Percentiles rank a stretch among this genome's conserved stretches.
phyloP scores from a whole-genome alignment of 2,329 filamentous ascomycete genomes.

The Microdochium trichocladiopsis region DNA sequence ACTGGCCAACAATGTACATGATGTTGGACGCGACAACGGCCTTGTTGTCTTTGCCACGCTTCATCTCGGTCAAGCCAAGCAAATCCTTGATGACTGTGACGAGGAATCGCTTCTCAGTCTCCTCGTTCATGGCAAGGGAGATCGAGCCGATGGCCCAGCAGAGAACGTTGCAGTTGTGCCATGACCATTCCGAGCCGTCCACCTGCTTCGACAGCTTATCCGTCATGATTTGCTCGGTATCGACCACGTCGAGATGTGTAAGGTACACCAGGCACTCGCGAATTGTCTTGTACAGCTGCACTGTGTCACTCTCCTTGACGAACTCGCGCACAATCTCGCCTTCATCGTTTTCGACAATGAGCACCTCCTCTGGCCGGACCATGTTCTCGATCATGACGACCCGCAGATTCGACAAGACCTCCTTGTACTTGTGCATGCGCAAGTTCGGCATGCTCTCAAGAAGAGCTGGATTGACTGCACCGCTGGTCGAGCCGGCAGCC shows the following conservation, averaged over 20 bases:
- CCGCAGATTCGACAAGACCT: constrained; percentile 87
- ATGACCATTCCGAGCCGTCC: constrained; percentile 94
- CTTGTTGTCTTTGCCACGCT: constrained; percentile 99
- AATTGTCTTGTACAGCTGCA: constrained; percentile 98
- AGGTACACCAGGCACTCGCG: constrained; percentile 95
- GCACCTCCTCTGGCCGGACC: constrained; percentile 94
- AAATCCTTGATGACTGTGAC: constrained; percentile 99
- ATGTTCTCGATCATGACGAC: constrained; percentile 99
- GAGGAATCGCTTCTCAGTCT: constrained; percentile 96
- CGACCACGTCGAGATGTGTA: constrained; percentile 93
- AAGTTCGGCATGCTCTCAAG: constrained; percentile 78
- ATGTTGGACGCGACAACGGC: constrained; percentile 98
- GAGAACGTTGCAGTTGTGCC: constrained; percentile 98
- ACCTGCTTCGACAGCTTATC: constrained; percentile 95
- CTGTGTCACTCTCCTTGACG: constrained; percentile 98
- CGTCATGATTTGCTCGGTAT: constrained; percentile 98
- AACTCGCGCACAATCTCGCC: constrained; percentile 98
- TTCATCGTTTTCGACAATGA: constrained; percentile 99
- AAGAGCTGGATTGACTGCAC: constrained; percentile 77
- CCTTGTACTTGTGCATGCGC: constrained; percentile 95
- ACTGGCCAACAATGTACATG: constrained; percentile 99
- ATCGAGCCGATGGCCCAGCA: constrained; percentile 99
- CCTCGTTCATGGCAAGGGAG: constrained; percentile 97
- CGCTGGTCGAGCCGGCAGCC: constrained; percentile 66
- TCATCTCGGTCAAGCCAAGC: constrained; percentile 95